phyloP scores from a whole-genome alignment of 805 yeast species.

The Metschnikowia aberdeeniae region DNA sequence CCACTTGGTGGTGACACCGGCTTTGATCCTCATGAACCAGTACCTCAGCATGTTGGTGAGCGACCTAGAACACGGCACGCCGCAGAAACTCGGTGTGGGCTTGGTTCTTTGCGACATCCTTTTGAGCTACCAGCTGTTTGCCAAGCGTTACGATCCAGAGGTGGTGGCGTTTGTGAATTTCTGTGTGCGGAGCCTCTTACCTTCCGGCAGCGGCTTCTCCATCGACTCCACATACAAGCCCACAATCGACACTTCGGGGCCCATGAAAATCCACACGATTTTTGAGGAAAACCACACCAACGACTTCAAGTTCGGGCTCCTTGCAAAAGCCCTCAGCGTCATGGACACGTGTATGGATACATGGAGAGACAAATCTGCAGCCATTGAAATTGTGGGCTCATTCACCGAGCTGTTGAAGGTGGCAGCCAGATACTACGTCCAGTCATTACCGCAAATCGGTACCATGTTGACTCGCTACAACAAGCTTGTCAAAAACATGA shows the following conservation, averaged over 20 bases:
- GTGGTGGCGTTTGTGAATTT: slow-evolving; percentile 55
- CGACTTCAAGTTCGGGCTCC: slow-evolving; percentile 26
- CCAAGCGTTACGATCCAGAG: slow-evolving; percentile 85
- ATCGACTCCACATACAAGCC: slow-evolving; percentile 18
- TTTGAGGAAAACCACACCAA: slow-evolving; percentile 10
- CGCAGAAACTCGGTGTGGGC: slow-evolving; percentile 52
- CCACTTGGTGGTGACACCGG: slow-evolving; percentile 86
- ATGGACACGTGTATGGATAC: slow-evolving; percentile 31
- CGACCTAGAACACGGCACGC: slow-evolving; percentile 19
- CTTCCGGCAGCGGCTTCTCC: slow-evolving; percentile 18
- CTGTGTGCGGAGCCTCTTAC: slow-evolving; percentile 43
- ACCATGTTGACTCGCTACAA: slow-evolving; percentile 41
- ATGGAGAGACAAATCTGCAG: slow-evolving; percentile 63
- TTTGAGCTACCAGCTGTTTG: slow-evolving; percentile 68
- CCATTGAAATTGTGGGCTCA: slow-evolving; percentile 54
- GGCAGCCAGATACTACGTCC: slow-evolving; percentile 32
- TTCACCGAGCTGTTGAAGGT: slow-evolving; percentile 42
- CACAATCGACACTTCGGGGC: not conserved
- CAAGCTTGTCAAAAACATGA: slow-evolving; percentile 38
- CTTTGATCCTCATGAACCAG: slow-evolving; percentile 69
- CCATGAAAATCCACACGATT: slow-evolving; percentile 11
- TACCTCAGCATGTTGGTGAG: slow-evolving; percentile 37
- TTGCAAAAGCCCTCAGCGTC: slow-evolving; percentile 29
- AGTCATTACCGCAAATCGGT: slow-evolving; percentile 27
- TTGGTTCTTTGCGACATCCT: slow-evolving; percentile 62